Percentiles rank a stretch among this genome's conserved stretches.
phyloP scores from a whole-genome alignment of 768 basidiomycete genomes.

The Kwoniella dejecticola region DNA sequence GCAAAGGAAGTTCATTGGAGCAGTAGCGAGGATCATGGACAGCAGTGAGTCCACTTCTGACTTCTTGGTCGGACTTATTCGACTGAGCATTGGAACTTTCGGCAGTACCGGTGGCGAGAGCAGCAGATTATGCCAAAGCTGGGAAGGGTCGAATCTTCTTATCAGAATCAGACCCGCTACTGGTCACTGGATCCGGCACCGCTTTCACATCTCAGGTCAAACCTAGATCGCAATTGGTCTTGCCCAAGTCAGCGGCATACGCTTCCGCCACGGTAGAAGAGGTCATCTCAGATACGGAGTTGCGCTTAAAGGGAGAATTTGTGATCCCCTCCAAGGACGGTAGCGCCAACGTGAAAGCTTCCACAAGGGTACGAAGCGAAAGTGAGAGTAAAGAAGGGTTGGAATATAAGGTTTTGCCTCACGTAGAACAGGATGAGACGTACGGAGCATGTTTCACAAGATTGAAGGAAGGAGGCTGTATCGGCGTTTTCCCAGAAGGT shows the following conservation, averaged over 20 bases:
- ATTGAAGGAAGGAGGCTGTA: conserved; percentile 80
- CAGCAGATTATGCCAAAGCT: conserved; percentile 77
- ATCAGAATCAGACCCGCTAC: conserved; percentile 72
- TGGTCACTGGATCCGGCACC: conserved; percentile 81
- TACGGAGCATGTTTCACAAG: conserved; percentile 89
- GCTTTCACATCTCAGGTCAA: conserved; percentile 73
- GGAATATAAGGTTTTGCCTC: conserved; percentile 78
- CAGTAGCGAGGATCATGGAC: conserved; percentile 78
- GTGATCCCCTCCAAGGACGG: conserved; percentile 51
- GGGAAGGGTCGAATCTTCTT: conserved; percentile 74
- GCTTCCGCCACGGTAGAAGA: conserved; percentile 80
- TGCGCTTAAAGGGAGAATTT: conserved; percentile 57
- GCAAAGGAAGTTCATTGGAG: conserved; percentile 75
- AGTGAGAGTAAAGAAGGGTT: conserved; percentile 62
- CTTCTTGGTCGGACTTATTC: too few species aligned
- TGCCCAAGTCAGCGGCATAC: conserved; percentile 77
- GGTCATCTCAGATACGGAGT: conserved; percentile 81
- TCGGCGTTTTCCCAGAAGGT: conserved; percentile 99
- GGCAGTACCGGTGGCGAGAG: conserved; percentile 87
- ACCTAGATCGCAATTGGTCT: conserved; percentile 58
- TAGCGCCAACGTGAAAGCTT: conserved; percentile 52
- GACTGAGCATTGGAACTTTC: background rate
- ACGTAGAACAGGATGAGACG: conserved; percentile 91
- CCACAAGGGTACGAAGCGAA: conserved; percentile 41
- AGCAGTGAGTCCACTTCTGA: conserved; percentile 67